Evolutionary conservation across 176 grass and related monocot genomes (phyloP).

Genomic region (Miscanthus lutarioriparius): DNA sequence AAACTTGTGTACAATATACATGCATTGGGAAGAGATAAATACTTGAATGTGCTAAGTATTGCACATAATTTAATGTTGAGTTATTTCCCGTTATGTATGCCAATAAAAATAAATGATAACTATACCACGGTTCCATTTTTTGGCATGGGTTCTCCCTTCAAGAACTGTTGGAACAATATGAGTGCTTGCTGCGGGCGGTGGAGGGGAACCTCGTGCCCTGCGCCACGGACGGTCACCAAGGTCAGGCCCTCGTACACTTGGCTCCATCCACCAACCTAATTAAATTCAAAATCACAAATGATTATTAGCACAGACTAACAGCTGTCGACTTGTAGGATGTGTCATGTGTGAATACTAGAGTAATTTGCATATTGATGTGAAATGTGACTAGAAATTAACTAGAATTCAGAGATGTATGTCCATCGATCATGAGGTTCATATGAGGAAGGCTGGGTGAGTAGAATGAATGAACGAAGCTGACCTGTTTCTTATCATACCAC

Average conservation of each 20-base stretch:
- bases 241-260: conserved; percentile 38
- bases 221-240: conserved; percentile 19
- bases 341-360: not conserved
- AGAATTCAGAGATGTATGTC: not conserved
- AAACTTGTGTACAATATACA: not conserved
- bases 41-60: not conserved
- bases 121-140: not conserved
- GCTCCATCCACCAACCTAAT: conserved; percentile 46
- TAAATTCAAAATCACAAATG: not conserved
- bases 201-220: conserved; percentile 33
- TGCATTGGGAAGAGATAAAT: not conserved
- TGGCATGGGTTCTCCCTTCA: conserved; percentile 2
- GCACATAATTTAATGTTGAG: not conserved
- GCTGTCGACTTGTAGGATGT: not conserved
- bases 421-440: not conserved
- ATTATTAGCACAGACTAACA: not conserved
- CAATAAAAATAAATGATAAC: not conserved
- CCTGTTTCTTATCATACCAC: conserved; percentile 65
- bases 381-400: not conserved
- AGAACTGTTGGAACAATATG: conserved; percentile 27
- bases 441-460: not conserved
- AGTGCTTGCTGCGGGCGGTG: conserved; percentile 31
- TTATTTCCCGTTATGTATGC: not conserved
- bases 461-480: conserved; percentile 11
- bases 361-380: not conserved